A percentile compares a stretch with the other conserved stretches of the same genome.
Conservation (phyloP, 148 eudicot species). For the Polygonum aviculare region DNA sequence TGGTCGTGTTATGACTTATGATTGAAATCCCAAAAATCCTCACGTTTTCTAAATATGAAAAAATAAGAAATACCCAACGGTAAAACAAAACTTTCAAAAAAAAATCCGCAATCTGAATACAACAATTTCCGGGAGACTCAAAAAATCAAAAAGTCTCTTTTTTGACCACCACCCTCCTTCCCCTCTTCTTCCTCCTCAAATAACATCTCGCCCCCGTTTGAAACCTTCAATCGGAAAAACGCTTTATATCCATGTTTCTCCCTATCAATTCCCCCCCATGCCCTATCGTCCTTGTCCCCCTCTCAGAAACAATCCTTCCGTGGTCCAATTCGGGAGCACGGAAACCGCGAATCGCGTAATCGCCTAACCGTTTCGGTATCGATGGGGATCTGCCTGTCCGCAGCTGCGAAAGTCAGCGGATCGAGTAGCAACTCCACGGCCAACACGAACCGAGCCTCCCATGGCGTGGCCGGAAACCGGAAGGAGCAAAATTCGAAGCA, state of each 20-base stretch:
- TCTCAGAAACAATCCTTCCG: neutral
- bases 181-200: slow-evolving; percentile 2
- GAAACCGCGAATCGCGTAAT: neutral
- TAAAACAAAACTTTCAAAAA: too few species aligned
- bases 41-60: too few species aligned
- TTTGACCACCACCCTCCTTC: slow-evolving; percentile 12
- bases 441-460: neutral
- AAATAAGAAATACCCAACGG: too few species aligned
- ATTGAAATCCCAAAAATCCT: too few species aligned
- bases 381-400: slow-evolving; percentile 14
- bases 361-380: neutral
- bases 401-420: slow-evolving; percentile 16
- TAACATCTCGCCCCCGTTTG: neutral
- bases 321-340: neutral
- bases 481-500: neutral
- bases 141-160: neutral
- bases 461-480: neutral
- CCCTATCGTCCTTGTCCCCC: neutral
- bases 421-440: slow-evolving; percentile 16
- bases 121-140: too few species aligned
- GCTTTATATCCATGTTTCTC: neutral
- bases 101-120: too few species aligned
- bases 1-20: too few species aligned
- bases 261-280: neutral
- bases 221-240: neutral